Evolutionary conservation across 345 rosid genomes (phyloP).

Genomic region (Eucalyptus decipiens): DNA sequence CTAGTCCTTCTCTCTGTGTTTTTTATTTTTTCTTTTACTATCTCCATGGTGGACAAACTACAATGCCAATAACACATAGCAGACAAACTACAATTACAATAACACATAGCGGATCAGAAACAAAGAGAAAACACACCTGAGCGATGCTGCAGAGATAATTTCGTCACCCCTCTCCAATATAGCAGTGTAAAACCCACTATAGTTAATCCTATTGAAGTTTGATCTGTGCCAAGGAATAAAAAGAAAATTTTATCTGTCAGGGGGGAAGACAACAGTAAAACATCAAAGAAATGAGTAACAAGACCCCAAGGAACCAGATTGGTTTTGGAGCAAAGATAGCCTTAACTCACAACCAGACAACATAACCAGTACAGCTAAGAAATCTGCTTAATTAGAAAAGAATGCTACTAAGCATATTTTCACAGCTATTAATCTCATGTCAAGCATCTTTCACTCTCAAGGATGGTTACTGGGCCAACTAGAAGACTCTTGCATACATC

Average conservation of each 20-base stretch:
- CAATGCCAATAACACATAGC: neutral
- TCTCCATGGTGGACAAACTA: neutral
- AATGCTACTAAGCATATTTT: neutral
- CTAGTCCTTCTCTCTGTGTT: neutral
- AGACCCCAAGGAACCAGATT: neutral
- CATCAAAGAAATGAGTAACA: neutral
- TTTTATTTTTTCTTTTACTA: neutral
- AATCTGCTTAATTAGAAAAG: neutral
- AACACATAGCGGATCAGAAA: neutral
- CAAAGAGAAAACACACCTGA: slow-evolving; percentile 36
- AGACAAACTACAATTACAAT: neutral
- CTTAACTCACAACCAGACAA: neutral
- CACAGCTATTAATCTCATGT: neutral
- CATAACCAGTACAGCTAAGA: neutral
- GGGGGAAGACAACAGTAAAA: neutral
- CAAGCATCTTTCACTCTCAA: neutral
- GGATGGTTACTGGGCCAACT: neutral
- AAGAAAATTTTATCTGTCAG: neutral
- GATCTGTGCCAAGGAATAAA: slow-evolving; percentile 32
- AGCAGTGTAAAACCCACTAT: slow-evolving; percentile 65
- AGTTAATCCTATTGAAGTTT: slow-evolving; percentile 73
- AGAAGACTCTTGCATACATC: neutral
- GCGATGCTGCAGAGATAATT: slow-evolving; percentile 70
- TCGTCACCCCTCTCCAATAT: slow-evolving; percentile 89
- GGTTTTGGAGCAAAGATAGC: neutral